These are phyloP conservation scores for Arbutus unedo DNA, from an alignment of 148 eudicot species.

Conservation along the genomic window DNA sequence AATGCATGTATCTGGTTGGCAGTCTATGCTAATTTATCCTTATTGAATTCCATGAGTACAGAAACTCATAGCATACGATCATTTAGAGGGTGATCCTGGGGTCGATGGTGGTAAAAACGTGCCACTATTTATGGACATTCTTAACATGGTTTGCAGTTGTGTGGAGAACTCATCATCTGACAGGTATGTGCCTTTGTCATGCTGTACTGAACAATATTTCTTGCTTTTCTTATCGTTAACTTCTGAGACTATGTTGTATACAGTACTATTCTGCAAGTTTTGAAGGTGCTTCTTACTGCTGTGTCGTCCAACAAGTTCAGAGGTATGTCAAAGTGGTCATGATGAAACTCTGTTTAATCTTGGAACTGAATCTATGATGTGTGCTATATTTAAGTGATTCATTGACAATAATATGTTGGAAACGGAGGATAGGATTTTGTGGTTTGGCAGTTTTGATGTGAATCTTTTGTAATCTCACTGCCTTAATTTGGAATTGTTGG, in stretches of 20 bases:
- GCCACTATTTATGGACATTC: slow-evolving; percentile 63
- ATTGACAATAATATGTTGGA: not conserved
- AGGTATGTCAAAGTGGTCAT: slow-evolving; percentile 43
- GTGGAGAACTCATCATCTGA: slow-evolving; percentile 93
- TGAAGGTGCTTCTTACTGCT: slow-evolving; percentile 97
- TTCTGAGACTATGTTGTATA: slow-evolving; percentile 26
- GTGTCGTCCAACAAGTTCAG: slow-evolving; percentile 87
- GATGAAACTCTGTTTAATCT: not conserved
- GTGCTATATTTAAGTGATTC: not conserved
- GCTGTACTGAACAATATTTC: not conserved
- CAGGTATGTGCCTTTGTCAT: slow-evolving; percentile 45
- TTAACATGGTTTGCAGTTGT: slow-evolving; percentile 82
- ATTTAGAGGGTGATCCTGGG: slow-evolving; percentile 99
- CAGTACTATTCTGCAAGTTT: slow-evolving; percentile 94
- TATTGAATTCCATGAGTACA: slow-evolving; percentile 33
- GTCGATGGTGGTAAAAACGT: slow-evolving; percentile 82
- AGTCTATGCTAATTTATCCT: slow-evolving; percentile 11
- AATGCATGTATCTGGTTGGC: not conserved
- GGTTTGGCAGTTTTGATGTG: not conserved
- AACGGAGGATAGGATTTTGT: not conserved
- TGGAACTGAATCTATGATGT: not conserved
- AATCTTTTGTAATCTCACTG: not conserved
- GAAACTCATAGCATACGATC: slow-evolving; percentile 98
- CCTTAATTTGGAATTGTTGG: not conserved
- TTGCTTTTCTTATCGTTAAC: slow-evolving; percentile 14